phyloP scores from a whole-genome alignment of 2,329 filamentous ascomycete genomes.

The Mycocentrospora acerina region DNA sequence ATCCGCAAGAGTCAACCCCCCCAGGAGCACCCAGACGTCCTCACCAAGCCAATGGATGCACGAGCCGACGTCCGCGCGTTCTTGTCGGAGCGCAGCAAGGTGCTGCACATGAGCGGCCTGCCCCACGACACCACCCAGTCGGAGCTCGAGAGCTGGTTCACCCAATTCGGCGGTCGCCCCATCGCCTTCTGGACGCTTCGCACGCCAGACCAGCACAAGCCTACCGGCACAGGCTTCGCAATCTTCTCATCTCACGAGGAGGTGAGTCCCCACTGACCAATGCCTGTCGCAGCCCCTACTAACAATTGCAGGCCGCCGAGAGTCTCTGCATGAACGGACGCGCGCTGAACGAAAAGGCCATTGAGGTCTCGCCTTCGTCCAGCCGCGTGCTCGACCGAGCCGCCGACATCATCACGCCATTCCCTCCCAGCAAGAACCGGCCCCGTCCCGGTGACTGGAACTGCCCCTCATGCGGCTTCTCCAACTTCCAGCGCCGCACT shows the following conservation, averaged over 20 bases:
- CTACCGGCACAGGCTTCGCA: conserved; percentile 96
- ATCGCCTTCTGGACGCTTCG: conserved; percentile 99
- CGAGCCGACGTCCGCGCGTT: conserved; percentile 95
- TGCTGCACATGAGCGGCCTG: conserved; percentile 94
- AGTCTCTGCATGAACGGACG: conserved; percentile 99
- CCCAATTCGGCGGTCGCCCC: conserved; percentile 93
- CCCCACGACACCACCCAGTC: conserved; percentile 98
- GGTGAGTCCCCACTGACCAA: conserved; percentile 57
- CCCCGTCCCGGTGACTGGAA: conserved; percentile 98
- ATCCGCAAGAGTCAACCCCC: conserved; percentile 95
- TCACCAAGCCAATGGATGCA: conserved; percentile 94
- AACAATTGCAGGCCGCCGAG: conserved; percentile 74
- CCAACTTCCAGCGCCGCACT: conserved; percentile 97
- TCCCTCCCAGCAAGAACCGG: conserved; percentile 97
- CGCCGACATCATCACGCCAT: conserved; percentile 92
- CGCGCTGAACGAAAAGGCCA: conserved; percentile 96
- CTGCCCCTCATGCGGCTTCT: conserved; percentile 97
- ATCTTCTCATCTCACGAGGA: conserved; percentile 99
- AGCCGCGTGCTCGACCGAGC: conserved; percentile 94
- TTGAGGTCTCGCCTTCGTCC: conserved; percentile 97
- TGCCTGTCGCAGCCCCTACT: conserved; percentile 1
- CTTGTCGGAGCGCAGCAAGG: conserved; percentile 93
- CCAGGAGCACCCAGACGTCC: conserved; percentile 90
- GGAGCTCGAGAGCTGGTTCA: conserved; percentile 99
- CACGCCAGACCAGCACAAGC: conserved; percentile 98